phyloP scores from a whole-genome alignment of 768 basidiomycete species.

The Suillus weaverae region DNA sequence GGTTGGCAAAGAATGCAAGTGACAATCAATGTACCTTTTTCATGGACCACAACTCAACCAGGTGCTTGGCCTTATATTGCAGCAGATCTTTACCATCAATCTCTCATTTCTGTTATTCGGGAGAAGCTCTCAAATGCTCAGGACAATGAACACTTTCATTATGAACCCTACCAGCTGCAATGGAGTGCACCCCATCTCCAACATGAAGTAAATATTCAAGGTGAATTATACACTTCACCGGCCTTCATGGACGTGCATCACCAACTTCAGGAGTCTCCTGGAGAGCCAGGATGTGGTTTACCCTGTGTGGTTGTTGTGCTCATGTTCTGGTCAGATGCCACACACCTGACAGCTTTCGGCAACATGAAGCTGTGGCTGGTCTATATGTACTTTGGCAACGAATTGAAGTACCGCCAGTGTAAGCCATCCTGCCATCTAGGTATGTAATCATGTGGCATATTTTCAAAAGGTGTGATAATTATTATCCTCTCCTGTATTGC shows the following conservation, averaged over 20 bases:
- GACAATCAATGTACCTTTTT: not conserved
- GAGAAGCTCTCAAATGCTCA: not conserved
- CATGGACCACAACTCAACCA: not conserved
- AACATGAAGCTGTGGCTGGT: slow-evolving; percentile 23
- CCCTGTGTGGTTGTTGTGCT: slow-evolving; percentile 10
- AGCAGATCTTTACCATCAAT: not conserved
- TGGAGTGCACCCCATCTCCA: not conserved
- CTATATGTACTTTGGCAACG: slow-evolving; percentile 23
- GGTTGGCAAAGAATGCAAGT: not conserved
- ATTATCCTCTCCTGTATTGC: no score
- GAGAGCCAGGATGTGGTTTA: slow-evolving; percentile 18
- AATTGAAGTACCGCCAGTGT: slow-evolving; percentile 24
- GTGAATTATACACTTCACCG: not conserved
- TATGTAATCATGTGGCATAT: slow-evolving; percentile 13
- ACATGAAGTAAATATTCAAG: not conserved
- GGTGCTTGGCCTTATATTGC: not conserved
- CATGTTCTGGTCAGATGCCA: slow-evolving; percentile 24
- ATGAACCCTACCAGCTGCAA: not conserved
- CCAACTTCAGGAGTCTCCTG: slow-evolving; percentile 17
- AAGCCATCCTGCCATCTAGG: slow-evolving; percentile 10
- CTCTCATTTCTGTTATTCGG: not conserved
- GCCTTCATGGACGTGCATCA: slow-evolving; percentile 9
- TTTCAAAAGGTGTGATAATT: slow-evolving; percentile 9
- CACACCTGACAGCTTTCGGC: slow-evolving; percentile 23
- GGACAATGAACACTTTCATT: not conserved